Conservation (phyloP, 148 eudicot species). For the Cornus kousa region DNA sequence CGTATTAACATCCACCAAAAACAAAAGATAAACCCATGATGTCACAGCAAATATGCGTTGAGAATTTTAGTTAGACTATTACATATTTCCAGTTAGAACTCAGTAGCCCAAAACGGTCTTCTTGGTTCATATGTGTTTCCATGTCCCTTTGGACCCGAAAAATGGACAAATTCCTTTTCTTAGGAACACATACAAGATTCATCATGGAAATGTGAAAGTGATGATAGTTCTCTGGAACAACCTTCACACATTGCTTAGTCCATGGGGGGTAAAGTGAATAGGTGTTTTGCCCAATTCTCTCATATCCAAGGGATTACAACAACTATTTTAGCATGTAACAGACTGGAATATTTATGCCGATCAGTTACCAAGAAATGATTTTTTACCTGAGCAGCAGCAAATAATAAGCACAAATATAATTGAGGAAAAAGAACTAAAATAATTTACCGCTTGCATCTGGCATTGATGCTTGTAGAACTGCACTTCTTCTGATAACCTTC, state of each 20-base stretch:
- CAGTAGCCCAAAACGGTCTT: no score
- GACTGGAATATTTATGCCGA: no score
- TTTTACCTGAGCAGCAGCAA: not conserved
- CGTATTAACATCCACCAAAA: no score
- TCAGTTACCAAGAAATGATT: no score
- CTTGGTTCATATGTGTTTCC: no score
- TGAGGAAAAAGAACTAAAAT: not conserved
- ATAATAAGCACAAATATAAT: not conserved
- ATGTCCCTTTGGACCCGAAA: no score
- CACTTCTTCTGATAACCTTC: conserved; percentile 42
- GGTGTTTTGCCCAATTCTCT: not conserved
- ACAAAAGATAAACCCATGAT: no score
- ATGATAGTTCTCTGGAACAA: not conserved
- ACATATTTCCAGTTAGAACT: no score
- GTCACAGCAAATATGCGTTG: no score
- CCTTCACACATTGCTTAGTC: not conserved
- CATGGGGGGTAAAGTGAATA: not conserved
- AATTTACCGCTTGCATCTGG: conserved; percentile 50
- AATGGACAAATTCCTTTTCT: no score
- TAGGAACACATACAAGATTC: no score
- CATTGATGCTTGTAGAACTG: conserved; percentile 43
- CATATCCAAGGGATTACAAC: not conserved
- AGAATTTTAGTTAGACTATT: no score
- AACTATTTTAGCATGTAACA: not conserved
- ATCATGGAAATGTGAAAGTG: not conserved